Evolutionary conservation across 257 asterid species (phyloP), one percentile per base, ranked within the genome.

Genomic region (Salvia hispanica): DNA sequence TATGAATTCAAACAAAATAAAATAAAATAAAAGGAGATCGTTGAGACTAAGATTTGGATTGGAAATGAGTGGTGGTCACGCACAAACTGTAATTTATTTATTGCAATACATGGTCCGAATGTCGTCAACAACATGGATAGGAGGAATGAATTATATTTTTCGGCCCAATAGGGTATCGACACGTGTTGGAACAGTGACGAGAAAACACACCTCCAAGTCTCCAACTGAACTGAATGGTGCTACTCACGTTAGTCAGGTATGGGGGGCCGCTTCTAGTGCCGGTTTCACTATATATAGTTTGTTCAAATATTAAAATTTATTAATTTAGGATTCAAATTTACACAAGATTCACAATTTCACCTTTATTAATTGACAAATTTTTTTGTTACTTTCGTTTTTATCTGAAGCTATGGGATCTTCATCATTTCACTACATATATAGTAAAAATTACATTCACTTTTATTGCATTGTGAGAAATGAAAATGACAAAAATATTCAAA

Each of bases 211-310:
- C 14, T 10, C 16, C 31, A 25, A 25, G 1, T 25, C 21, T 18
- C 21, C 21, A 18, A 25, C 31, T 25, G 68, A 62, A 45, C 31
- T 72, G 36, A 44, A 58, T 70, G 25, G 73, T 79, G 80, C 72
- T 61, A 16, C 72, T 37, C 79, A 78, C 77, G 79, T 74, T 70
- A 15, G 44, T 33, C 5, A 70, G 74, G 69, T 10, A 54, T 66
- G 74, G 69, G 13, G 14, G 8, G 31, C 57, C 39, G 51, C 61
- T 13, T 36, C 67, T 47, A 56, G 3, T 25, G 31, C 31, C 31
- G 31, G 31, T 25, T 25, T 25, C 31, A 25, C 31, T 25, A 25
- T 2, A 25, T 25, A 25, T 25, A 25, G 31, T 25, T 25, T 25
- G 31, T 25, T 25, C 2, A 25, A 25, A 25, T 25, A 25, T 25